Conservation (phyloP, 1,284 basidiomycete species). For the Taiwanofungus camphoratus region DNA sequence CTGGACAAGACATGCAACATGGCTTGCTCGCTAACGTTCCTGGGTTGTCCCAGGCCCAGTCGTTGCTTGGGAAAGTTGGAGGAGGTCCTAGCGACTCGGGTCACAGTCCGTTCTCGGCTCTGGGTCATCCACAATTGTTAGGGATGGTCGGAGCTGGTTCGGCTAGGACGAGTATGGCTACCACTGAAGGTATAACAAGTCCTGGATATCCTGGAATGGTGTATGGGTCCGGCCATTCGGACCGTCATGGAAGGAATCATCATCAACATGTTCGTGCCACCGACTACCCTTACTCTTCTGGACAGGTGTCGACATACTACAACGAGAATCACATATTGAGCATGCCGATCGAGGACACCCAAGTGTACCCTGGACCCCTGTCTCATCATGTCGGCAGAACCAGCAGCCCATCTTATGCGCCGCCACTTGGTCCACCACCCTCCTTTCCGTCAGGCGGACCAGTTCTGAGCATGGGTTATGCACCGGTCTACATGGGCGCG, state of each 20-base stretch:
- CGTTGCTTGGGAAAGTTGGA: constrained; percentile 9
- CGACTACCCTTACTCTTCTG: constrained; percentile 1
- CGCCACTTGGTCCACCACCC: constrained; percentile 12
- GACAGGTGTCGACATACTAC: constrained; percentile 9
- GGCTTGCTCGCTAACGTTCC: constrained; percentile 47
- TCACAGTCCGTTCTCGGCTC: background rate
- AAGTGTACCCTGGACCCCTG: background rate
- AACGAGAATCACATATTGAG: constrained; percentile 5
- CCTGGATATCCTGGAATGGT: too few relatives aligned
- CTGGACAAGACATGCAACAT: constrained; percentile 37
- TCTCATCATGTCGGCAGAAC: background rate
- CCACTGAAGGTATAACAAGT: too few relatives aligned
- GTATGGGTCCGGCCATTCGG: too few relatives aligned
- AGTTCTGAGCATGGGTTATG: background rate
- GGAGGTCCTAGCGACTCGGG: background rate
- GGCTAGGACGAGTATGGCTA: too few relatives aligned
- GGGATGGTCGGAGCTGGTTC: background rate
- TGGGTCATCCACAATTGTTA: background rate
- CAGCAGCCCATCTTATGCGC: constrained; percentile 4
- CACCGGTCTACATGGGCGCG: background rate
- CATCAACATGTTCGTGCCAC: constrained; percentile 4
- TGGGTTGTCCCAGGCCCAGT: constrained; percentile 30
- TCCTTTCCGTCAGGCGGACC: background rate
- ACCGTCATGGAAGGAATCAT: constrained; percentile 9
- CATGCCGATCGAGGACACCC: constrained; percentile 8